Evolutionary conservation across 2,329 filamentous ascomycete species (phyloP), one percentile per base, ranked within the genome.

Genomic region (Fusarium mundagurra): DNA sequence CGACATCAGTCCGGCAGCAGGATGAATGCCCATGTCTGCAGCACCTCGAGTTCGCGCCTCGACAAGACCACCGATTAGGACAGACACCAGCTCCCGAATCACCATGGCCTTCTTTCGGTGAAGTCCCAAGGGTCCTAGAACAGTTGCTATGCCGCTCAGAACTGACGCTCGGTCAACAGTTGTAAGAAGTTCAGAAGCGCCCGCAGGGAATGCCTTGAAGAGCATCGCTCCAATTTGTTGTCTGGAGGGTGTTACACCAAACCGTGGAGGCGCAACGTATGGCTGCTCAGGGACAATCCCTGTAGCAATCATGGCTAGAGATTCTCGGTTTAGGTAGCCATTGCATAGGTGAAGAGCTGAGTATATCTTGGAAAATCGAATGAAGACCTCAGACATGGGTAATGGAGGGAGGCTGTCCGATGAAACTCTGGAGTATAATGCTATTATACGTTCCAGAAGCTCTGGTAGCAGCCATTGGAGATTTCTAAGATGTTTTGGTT

Each of bases 1-100:
- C 18, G 92, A 92, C 33, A 94, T 92, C 58, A 98, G 85, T 1
- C 94, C 95, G 16, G 96, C 94, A 24, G 96, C 96, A 45, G 96
- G 96, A 83, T 98, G 96, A 41, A 99, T 94, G 8, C 96, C 96
- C 78, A 96, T 94, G 80, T 98, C 96, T n/a, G 96, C 95, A 45
- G 96, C 96, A 38, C 96, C 96, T 54, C 96, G 89, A 53, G 97
- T 98, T 44, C 96, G 90, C 22, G 96, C 96, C 82, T 98, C 94
- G 9, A 98, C 92, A 14, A 99, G 87, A 6, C 94, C 95, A 39
- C 92, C 92, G 60, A 97, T 94, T 45, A 98, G 87, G 22, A 95
- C 91, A 8, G 92, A 92, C 14, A 99, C 88, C 57, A 98, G 88
- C 79, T 98, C 95, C 76, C 94, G 92, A 77, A 98, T 88, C 2